Percentiles rank a stretch among this genome's conserved stretches.
Conservation (phyloP, 1,284 basidiomycete genomes). For the Sparassis latifolia region DNA sequence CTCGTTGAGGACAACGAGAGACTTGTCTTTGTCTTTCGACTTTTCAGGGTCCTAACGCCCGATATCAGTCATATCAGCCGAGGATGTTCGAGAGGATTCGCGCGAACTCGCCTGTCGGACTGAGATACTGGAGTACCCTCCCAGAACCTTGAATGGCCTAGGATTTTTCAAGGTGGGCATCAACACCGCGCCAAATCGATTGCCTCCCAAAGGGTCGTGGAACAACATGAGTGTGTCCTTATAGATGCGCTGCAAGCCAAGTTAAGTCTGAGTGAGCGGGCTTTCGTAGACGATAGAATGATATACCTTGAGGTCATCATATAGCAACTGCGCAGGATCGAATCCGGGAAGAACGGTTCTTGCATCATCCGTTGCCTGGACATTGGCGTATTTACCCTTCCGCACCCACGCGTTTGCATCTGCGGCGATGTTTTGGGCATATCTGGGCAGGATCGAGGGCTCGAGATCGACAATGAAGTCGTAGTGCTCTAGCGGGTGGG, state of each 20-base stretch:
- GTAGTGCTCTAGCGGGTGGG: slow-evolving; percentile 80
- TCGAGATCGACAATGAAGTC: slow-evolving; percentile 82
- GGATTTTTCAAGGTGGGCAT: slow-evolving; percentile 60
- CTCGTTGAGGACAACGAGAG: slow-evolving; percentile 69
- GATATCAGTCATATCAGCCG: background rate
- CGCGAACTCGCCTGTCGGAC: slow-evolving; percentile 25
- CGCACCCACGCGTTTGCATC: slow-evolving; percentile 41
- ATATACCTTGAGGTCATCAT: slow-evolving; percentile 62
- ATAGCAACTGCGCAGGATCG: slow-evolving; percentile 72
- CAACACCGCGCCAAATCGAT: slow-evolving; percentile 81
- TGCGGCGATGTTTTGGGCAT: slow-evolving; percentile 56
- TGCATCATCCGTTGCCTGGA: slow-evolving; percentile 20
- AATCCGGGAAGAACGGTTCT: slow-evolving; percentile 56
- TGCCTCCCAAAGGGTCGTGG: slow-evolving; percentile 80
- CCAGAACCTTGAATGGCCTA: slow-evolving; percentile 74
- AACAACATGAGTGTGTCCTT: slow-evolving; percentile 80
- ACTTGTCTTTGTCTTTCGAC: slow-evolving; percentile 44
- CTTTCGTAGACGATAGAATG: background rate
- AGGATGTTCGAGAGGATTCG: background rate
- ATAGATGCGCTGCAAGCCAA: slow-evolving; percentile 54
- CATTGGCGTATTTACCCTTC: slow-evolving; percentile 43
- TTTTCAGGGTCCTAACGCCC: slow-evolving; percentile 17
- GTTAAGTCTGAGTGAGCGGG: slow-evolving; percentile 4
- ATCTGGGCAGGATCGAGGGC: slow-evolving; percentile 61
- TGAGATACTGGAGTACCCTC: slow-evolving; percentile 72